Percentiles rank a stretch among this genome's conserved stretches.
Evolutionary conservation across 345 rosid genomes (phyloP).

Genomic region (Raphanus sativus): DNA sequence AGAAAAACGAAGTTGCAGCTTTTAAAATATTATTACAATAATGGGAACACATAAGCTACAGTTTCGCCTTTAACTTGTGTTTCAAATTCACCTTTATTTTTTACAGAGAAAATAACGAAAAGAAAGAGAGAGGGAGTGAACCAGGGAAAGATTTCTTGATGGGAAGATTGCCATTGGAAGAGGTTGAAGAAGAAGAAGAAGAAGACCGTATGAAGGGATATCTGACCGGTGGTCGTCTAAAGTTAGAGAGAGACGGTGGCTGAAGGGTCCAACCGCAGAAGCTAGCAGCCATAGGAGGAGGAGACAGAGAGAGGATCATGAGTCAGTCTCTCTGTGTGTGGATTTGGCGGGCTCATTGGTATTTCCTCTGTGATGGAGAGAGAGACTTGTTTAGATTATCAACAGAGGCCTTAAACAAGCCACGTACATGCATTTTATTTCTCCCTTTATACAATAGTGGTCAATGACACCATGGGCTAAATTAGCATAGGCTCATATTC

Average conservation of each 20-base stretch:
- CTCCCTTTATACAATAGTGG: background rate
- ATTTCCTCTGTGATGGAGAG: slow-evolving; percentile 22
- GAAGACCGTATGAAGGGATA: slow-evolving; percentile 39
- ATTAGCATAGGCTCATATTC: background rate
- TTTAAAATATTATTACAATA: background rate
- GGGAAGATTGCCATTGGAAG: slow-evolving; percentile 46
- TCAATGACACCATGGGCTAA: background rate
- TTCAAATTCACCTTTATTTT: background rate
- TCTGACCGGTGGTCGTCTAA: slow-evolving; percentile 32
- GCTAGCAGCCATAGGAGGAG: slow-evolving; percentile 5
- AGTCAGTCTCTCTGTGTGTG: slow-evolving; percentile 17
- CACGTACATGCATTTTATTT: slow-evolving; percentile 31
- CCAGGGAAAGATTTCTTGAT: slow-evolving; percentile 46
- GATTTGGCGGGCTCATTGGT: slow-evolving; percentile 27
- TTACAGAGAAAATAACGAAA: background rate
- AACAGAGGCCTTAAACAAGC: slow-evolving; percentile 35
- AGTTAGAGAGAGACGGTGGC: slow-evolving; percentile 23
- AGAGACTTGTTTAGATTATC: background rate
- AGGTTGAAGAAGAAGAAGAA: slow-evolving; percentile 21
- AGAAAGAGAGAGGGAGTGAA: slow-evolving; percentile 25
- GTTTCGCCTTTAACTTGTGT: background rate
- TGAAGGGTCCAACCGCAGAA: slow-evolving; percentile 40
- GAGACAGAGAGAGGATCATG: background rate
- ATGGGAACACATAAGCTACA: background rate
- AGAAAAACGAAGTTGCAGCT: background rate